A percentile compares a stretch with the other conserved stretches of the same genome.
phyloP scores from a whole-genome alignment of 2,329 filamentous ascomycete species.

The Sordariomycetes sp. region DNA sequence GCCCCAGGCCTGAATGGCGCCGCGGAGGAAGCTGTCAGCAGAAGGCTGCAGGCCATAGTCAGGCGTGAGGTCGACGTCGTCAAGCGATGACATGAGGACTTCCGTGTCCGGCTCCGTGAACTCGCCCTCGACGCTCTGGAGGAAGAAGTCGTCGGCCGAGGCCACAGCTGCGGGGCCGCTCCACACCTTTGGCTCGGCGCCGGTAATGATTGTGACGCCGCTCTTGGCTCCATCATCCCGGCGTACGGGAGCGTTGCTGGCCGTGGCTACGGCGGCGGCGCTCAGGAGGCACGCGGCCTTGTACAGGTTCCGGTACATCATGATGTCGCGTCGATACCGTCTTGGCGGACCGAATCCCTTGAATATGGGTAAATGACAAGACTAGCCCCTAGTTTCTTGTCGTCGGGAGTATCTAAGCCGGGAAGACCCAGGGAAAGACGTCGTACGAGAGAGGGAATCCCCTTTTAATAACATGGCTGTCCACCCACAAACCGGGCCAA shows the following conservation, averaged over 20 bases:
- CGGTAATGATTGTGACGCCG: conserved; percentile 7
- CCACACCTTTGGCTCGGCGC: conserved; percentile 6
- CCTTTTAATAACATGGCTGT: background rate
- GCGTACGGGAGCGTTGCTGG: background rate
- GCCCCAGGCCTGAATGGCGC: conserved; percentile 35
- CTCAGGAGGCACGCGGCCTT: background rate
- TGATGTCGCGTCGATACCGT: background rate
- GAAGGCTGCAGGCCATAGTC: conserved; percentile 3
- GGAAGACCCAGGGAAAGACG: background rate
- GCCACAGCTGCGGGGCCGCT: conserved; percentile 1
- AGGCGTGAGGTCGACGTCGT: background rate
- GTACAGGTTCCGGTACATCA: background rate
- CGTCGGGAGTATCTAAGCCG: background rate
- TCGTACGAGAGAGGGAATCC: background rate
- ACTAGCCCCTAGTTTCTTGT: too few species aligned
- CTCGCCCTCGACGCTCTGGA: background rate
- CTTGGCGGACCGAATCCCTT: background rate
- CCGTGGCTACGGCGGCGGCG: background rate
- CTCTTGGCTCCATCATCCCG: background rate
- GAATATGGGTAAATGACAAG: too few species aligned
- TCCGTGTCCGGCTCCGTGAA: conserved; percentile 1
- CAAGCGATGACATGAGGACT: conserved; percentile 2
- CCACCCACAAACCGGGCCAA: background rate
- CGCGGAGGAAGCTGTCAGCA: conserved; percentile 28
- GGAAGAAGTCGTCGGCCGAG: conserved; percentile 3